Percentiles rank a stretch among this genome's conserved stretches.
phyloP scores from a whole-genome alignment of 208 protist species.

The Acanthamoeba healyi region DNA sequence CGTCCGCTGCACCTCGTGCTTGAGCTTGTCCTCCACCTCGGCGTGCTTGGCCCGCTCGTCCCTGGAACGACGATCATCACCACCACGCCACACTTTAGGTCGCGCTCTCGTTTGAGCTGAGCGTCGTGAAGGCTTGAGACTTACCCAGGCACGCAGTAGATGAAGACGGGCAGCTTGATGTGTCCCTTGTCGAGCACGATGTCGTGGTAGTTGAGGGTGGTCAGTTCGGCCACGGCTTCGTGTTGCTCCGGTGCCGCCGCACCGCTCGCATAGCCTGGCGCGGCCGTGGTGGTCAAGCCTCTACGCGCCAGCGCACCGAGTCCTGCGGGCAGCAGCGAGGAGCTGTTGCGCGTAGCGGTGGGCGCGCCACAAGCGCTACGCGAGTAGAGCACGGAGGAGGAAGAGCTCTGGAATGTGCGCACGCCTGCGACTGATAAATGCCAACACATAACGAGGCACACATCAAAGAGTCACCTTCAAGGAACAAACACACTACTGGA shows the following conservation, averaged over 20 bases:
- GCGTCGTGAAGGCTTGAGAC: neutral
- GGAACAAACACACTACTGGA: too few species aligned
- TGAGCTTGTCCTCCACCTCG: neutral
- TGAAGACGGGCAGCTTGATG: slow-evolving; percentile 35
- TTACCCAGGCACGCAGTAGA: slow-evolving; percentile 28
- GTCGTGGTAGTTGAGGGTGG: neutral
- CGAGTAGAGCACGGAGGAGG: too few species aligned
- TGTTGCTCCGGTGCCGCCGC: neutral
- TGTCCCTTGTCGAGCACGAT: neutral
- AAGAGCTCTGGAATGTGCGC: too few species aligned
- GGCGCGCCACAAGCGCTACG: too few species aligned
- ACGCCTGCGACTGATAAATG: too few species aligned
- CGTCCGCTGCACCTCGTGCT: neutral
- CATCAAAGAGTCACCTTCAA: too few species aligned
- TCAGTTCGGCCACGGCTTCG: neutral
- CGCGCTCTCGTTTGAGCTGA: neutral
- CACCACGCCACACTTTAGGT: too few species aligned
- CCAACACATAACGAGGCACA: too few species aligned
- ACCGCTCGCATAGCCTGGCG: neutral
- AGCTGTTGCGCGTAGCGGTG: too few species aligned
- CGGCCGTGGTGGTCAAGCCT: neutral
- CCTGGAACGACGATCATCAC: too few species aligned
- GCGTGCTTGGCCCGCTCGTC: neutral
- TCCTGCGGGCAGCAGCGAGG: too few species aligned
- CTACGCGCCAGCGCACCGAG: too few species aligned